Evolutionary conservation across 495 filamentous ascomycete species (phyloP).

Genomic region (Penicilliopsis zonata): DNA sequence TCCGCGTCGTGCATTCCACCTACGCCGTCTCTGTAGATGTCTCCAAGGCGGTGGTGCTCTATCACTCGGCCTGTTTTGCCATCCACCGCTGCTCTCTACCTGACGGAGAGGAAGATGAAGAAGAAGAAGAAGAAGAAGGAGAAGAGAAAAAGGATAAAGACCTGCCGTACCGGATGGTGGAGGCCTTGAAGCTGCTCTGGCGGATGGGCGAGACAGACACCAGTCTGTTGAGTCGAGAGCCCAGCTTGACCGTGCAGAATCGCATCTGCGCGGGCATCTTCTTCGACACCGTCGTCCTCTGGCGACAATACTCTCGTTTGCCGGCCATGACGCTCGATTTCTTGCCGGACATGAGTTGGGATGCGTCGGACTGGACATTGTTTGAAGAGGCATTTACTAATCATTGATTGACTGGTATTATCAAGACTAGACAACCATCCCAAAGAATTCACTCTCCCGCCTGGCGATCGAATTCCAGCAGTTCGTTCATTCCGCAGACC

Average conservation of each 20-base stretch:
- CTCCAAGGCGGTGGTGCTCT: not conserved
- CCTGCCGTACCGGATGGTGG: not conserved
- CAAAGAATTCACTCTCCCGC: too few relatives aligned
- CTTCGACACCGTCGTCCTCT: not conserved
- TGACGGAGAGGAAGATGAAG: too few relatives aligned
- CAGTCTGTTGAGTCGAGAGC: not conserved
- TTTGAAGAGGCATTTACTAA: too few relatives aligned
- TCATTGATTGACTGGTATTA: too few relatives aligned
- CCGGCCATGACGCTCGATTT: too few relatives aligned
- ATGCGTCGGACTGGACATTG: too few relatives aligned
- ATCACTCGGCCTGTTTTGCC: not conserved
- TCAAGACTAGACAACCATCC: too few relatives aligned
- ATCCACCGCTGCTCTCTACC: not conserved
- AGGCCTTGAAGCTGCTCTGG: not conserved
- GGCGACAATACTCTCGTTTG: not conserved
- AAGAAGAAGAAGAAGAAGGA: too few relatives aligned
- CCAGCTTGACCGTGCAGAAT: not conserved
- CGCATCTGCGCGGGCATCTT: not conserved
- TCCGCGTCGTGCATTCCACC: not conserved
- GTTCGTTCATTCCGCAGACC: not conserved
- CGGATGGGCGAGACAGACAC: not conserved
- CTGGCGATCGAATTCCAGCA: slow-evolving; percentile 1
- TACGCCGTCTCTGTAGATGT: not conserved
- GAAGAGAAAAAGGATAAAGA: too few relatives aligned
- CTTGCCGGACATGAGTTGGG: too few relatives aligned